Percentiles rank a stretch among this genome's conserved stretches.
Evolutionary conservation across 2,329 filamentous ascomycete genomes (phyloP).

Genomic region (Cordyceps cicadae): DNA sequence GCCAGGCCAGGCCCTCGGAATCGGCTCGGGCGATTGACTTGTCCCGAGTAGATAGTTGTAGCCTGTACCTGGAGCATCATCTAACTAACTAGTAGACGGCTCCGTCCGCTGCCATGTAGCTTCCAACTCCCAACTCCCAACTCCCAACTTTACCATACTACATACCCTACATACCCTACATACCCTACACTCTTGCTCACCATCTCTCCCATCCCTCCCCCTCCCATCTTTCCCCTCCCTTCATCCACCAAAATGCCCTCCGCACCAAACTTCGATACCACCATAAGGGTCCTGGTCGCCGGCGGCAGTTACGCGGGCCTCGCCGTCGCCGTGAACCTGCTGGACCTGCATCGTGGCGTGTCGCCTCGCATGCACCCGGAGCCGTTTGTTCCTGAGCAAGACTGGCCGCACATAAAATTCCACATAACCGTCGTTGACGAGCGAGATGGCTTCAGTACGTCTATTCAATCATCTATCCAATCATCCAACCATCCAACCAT

Average conservation of each 20-base stretch:
- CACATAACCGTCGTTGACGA: constrained; percentile 70
- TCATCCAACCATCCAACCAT: too few relatives aligned
- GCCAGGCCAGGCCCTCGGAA: neutral
- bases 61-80: too few relatives aligned
- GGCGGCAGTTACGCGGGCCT: constrained; percentile 64
- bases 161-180: too few relatives aligned
- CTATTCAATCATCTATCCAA: too few relatives aligned
- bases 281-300: constrained; percentile 4
- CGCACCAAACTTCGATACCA: neutral
- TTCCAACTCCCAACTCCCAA: neutral
- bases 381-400: constrained; percentile 30
- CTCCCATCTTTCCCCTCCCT: neutral
- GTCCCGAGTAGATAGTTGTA: neutral
- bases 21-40: neutral
- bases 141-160: too few relatives aligned
- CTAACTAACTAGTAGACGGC: too few relatives aligned
- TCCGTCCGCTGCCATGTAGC: too few relatives aligned
- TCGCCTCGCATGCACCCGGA: constrained; percentile 35
- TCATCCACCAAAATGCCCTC: neutral
- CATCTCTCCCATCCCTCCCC: too few relatives aligned
- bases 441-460: constrained; percentile 68
- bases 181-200: neutral
- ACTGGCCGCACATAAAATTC: constrained; percentile 43
- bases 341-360: constrained; percentile 56
- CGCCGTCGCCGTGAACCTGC: constrained; percentile 55